A percentile compares a stretch with the other conserved stretches of the same genome.
Conservation (phyloP, 2,329 filamentous ascomycete species). For the Neofusicoccum cordaticola region DNA sequence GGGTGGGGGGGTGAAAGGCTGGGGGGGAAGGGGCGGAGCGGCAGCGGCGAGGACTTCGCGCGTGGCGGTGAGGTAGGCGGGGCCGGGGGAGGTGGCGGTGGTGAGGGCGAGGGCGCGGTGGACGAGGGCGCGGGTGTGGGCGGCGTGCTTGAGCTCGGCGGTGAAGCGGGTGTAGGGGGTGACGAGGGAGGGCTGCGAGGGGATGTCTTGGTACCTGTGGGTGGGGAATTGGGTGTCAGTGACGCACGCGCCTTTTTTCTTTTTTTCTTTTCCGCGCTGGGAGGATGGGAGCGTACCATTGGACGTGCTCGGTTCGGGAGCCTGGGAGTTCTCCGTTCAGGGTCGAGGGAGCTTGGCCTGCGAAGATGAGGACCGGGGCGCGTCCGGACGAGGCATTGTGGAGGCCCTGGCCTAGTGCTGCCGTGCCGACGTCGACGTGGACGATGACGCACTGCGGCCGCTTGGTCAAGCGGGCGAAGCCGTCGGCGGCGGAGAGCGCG, state of each 20-base stretch:
- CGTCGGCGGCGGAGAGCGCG: constrained; percentile 33
- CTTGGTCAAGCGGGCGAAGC: constrained; percentile 51
- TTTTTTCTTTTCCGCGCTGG: no score
- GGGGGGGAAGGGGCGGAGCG: neutral
- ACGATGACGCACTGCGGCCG: constrained; percentile 75
- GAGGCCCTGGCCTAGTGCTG: constrained; percentile 67
- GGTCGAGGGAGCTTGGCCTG: constrained; percentile 45
- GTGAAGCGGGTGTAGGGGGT: constrained; percentile 81
- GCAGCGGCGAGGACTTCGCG: constrained; percentile 21
- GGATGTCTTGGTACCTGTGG: constrained; percentile 62
- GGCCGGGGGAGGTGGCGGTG: constrained; percentile 25
- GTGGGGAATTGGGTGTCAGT: no score
- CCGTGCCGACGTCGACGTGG: constrained; percentile 77
- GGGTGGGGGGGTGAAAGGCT: neutral
- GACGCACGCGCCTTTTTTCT: neutral
- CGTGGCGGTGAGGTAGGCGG: constrained; percentile 23
- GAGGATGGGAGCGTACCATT: constrained; percentile 29
- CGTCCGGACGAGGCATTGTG: constrained; percentile 54
- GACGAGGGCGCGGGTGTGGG: constrained; percentile 48
- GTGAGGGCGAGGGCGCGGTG: constrained; percentile 29
- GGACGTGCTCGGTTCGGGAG: constrained; percentile 37
- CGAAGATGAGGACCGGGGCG: constrained; percentile 41
- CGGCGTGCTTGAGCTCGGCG: constrained; percentile 66
- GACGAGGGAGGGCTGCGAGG: constrained; percentile 76
- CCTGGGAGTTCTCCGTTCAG: constrained; percentile 45